phyloP scores from a whole-genome alignment of 305 asterid species.

The Solanum hybrid region DNA sequence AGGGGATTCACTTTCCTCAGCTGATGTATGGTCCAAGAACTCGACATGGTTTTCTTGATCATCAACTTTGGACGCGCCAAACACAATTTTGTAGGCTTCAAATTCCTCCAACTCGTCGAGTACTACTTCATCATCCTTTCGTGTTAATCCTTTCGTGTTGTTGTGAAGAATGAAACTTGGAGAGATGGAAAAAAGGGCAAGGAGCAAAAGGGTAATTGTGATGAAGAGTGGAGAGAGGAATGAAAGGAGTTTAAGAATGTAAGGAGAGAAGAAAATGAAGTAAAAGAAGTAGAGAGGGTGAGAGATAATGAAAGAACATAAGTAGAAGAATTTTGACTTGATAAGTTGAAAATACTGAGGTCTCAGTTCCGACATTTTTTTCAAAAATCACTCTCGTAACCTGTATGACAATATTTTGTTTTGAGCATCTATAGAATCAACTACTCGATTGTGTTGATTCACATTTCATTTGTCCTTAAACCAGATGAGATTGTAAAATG shows the following conservation, averaged over 20 bases:
- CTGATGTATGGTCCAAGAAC: conserved; percentile 7
- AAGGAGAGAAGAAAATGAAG: conserved; percentile 61
- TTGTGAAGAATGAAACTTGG: conserved; percentile 3
- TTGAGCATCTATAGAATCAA: background rate
- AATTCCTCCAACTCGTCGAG: conserved; percentile 28
- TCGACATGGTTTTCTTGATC: conserved; percentile 8
- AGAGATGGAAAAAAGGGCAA: conserved; percentile 28
- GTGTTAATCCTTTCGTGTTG: background rate
- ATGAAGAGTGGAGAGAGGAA: conserved; percentile 62
- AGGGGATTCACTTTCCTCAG: conserved; percentile 5
- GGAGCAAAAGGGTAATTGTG: conserved; percentile 44
- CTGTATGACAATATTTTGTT: background rate
- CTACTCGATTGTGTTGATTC: background rate
- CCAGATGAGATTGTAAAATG: background rate
- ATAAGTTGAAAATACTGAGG: conserved; percentile 21
- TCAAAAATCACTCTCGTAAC: background rate
- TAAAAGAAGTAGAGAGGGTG: conserved; percentile 49
- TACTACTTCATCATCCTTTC: conserved; percentile 1
- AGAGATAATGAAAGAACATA: conserved; percentile 34
- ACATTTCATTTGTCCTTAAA: background rate
- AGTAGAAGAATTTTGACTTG: conserved; percentile 25
- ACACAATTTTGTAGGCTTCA: conserved; percentile 40
- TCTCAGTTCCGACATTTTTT: conserved; percentile 34
- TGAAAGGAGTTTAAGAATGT: conserved; percentile 36
- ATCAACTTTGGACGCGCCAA: conserved; percentile 22